A percentile compares a stretch with the other conserved stretches of the same genome.
These are phyloP conservation scores for Tuber umbilicatum DNA, from an alignment of 495 filamentous ascomycete genomes.

Conservation along the genomic window DNA sequence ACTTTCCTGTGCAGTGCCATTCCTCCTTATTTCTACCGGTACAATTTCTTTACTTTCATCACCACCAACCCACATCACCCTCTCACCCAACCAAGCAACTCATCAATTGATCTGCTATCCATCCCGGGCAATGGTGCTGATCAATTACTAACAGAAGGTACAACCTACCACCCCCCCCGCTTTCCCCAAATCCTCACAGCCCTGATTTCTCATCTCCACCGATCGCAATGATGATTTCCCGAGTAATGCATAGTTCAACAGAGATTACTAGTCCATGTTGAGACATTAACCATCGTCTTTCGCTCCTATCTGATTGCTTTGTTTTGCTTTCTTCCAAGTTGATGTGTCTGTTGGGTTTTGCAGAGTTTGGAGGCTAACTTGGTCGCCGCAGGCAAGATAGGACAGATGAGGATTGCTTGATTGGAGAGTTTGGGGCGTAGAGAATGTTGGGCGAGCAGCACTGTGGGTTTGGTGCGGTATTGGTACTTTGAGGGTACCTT, in stretches of 20 bases:
- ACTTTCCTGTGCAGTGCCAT: background rate
- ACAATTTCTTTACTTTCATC: background rate
- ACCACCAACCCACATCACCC: background rate
- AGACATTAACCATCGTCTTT: slow-evolving; percentile 42
- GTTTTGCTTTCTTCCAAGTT: background rate
- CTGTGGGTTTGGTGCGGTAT: slow-evolving; percentile 1
- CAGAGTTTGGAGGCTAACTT: slow-evolving; percentile 12
- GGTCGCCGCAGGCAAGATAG: background rate
- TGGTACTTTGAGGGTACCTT: slow-evolving; percentile 1
- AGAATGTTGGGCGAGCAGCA: background rate
- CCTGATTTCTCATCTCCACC: background rate
- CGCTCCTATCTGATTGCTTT: slow-evolving; percentile 40
- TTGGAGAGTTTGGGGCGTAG: background rate
- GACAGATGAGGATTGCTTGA: slow-evolving; percentile 4
- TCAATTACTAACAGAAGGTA: background rate
- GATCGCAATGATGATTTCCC: slow-evolving; percentile 8
- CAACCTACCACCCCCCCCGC: too few species aligned
- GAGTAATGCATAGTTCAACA: slow-evolving; percentile 41
- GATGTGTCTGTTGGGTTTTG: background rate
- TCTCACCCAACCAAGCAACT: background rate
- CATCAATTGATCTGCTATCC: background rate
- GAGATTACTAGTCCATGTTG: slow-evolving; percentile 42
- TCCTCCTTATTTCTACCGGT: background rate
- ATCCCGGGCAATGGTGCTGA: background rate
- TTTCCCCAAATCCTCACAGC: background rate